Base-by-base conservation (phyloP, 2,329 filamentous ascomycete species). In the Colletotrichum tofieldiae region DNA sequence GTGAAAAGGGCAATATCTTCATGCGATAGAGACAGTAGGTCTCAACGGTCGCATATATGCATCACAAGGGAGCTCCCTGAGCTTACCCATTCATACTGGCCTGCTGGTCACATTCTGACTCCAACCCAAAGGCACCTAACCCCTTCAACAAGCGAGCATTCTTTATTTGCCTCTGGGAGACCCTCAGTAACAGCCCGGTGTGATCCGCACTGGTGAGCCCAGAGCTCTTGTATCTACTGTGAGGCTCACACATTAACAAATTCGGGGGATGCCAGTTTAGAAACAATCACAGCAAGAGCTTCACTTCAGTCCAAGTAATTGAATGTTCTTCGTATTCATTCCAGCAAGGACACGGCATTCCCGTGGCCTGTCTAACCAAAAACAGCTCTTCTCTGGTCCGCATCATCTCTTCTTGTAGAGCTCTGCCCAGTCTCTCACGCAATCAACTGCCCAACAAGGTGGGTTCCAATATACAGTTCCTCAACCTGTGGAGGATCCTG, bases 391-490 rank as follows among this genome's bases (percentile, higher is more conserved):
- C 20, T 58, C n/a, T 20, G 55, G 37, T 20, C 18, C 32, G 41
- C 16, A 45, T 37, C 56, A 20, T 60, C 58, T n/a, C 39, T 29
- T 4, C 39, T 58, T n/a, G 8, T 39, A 26, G 16, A 58, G 7
- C 1, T 8, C n/a, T 41, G 14, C 12, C 7, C 3, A 2, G 7
- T 26, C 14, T 26, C 35, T 26, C 55, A 2, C n/a, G 41, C 2
- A 41, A 8, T 11, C 54, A 20, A 26, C 35, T 32, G 37, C 26
- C 32, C 29, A 41, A 64, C 16, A 29, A 16, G 35, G 61, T 26
- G 26, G 45, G 12, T n/a, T 29, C 54, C 18, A 52, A 45, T 65
- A 37, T 65, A 60, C 47, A 66, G 39, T 60, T 26, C 58, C 55
- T 14, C 14, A 11, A 56, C 11, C 11, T 56, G n/a, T n/a, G 37